Evolutionary conservation across 2,329 filamentous ascomycete species (phyloP).

Genomic region (Teratosphaeria zuluensis): DNA sequence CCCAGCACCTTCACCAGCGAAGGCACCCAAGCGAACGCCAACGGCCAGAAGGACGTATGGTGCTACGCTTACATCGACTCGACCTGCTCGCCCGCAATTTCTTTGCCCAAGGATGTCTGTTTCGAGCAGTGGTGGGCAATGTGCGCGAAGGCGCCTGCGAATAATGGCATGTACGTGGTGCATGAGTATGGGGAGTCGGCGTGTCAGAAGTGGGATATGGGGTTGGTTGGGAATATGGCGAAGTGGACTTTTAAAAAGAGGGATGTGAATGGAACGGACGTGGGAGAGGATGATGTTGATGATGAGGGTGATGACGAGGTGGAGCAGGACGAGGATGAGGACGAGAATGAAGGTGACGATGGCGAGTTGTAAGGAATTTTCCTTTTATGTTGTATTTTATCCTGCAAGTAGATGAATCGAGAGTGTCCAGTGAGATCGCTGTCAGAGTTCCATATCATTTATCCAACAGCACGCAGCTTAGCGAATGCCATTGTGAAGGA

Average conservation of each 20-base stretch:
- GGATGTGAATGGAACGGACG: background rate
- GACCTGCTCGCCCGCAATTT: slow-evolving; percentile 8
- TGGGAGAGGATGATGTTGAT: background rate
- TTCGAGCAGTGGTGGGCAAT: slow-evolving; percentile 9
- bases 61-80: slow-evolving; percentile 1
- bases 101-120: slow-evolving; percentile 12
- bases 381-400: background rate
- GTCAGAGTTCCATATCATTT: too few relatives aligned
- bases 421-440: too few relatives aligned
- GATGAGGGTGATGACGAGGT: background rate
- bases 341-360: background rate
- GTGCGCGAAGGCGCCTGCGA: slow-evolving; percentile 6
- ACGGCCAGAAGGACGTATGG: background rate
- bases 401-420: too few relatives aligned
- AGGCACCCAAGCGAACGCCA: background rate
- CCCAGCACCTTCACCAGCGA: slow-evolving; percentile 3
- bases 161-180: background rate
- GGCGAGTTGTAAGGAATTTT: background rate
- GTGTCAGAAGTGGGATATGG: slow-evolving; percentile 10
- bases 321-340: background rate
- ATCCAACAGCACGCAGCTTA: too few relatives aligned
- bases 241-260: background rate
- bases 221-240: background rate
- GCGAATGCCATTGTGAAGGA: too few relatives aligned
- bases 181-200: slow-evolving; percentile 1